Evolutionary conservation across 2,329 filamentous ascomycete genomes (phyloP), one percentile per base, ranked within the genome.

Genomic region (Fusarium illudens): DNA sequence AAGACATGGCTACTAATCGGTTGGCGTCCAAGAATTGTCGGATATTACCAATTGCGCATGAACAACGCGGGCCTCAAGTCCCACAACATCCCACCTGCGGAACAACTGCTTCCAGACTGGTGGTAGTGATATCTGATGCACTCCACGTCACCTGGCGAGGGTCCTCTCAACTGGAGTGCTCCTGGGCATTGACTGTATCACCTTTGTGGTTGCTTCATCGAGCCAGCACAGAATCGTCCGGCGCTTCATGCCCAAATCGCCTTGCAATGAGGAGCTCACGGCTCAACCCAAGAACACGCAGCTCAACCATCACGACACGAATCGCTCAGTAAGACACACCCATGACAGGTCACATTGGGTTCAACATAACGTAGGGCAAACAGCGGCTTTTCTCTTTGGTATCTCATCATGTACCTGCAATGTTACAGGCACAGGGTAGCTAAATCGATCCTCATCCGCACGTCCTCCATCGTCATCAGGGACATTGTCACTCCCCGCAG

Each of bases 331-430:
- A 20, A 19, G 32, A 34, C 9, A 15, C 17, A 32, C 13, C 8
- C 7, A 27, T 37, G 10, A 44, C 22, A 22, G 2, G 15, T 27
- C 39, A 27, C 10, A 11, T 44, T 44, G 39, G 39, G 22, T 27
- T 33, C 25, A 32, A 58, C 33, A 15, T 29, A 19, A 25, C 15
- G 42, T 36, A 51, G 46, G 22, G 56, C 37, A 52, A 33, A 50
- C 13, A 12, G n/a, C 27, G 17, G 42, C 32, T 34, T 68, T 53
- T 55, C 37, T 60, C 30, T 46, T 70, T 69, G 66, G 66, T 69
- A 67, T 69, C 66, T 69, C 52, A 50, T 39, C 39, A 44, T 25
- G 39, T 53, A 37, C 56, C 33, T 37, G 36, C 20, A 34, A 50
- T 62, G 37, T 22, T 51, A 50, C 49, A 65, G 42, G 51, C 42